Base-by-base conservation (phyloP, 2,329 filamentous ascomycete genomes). In the Sodiomyces alkalinus region DNA sequence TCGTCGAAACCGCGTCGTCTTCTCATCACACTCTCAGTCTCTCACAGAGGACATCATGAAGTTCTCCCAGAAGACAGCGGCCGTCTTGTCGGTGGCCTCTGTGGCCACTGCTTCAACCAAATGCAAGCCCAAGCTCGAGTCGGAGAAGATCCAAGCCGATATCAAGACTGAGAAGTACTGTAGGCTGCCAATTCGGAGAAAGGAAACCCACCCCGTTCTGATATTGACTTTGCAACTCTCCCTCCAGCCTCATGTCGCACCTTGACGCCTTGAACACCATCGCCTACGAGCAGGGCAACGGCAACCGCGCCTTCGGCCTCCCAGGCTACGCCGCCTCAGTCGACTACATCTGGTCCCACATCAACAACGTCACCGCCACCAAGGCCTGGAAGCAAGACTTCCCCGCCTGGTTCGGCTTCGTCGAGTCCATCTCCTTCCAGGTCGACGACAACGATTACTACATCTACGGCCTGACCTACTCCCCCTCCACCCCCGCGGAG, bases 241-340 rank as follows among this genome's bases (percentile, higher is more conserved):
- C n/a, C n/a, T 27, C 16, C 19, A 61, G 59, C 22, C 43, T 65
- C 16, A 54, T 59, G 52, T 43, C 47, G 26, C 62, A 62, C 33
- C 51, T 65, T 13, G 43, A 54, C 32, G 47, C 47, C n/a, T 51
- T 66, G n/a, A 48, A 64, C 33, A 39, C 48, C 5, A 62, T 65
- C 25, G 61, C 60, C 19, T 51, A 51, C 26, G 52, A 49, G 20
- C 62, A 66, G 37, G 60, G 60, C 2, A 17, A 22, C 21, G 62
- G 62, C 6, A 68, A 67, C 44, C 53, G 62, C 28, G 62, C 62
- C n/a, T 65, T 65, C 35, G 62, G 62, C 13, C 51, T 60, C 4
- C 57, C 60, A 1, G 62, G 62, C 5, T 65, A 59, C 38, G 52
- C 48, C 17, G 60, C 60, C 6, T 64, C 60, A 0, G 57, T 62